Base-by-base conservation (phyloP, 805 yeast genomes). In the Vanderwaltozyma tropicalis region DNA sequence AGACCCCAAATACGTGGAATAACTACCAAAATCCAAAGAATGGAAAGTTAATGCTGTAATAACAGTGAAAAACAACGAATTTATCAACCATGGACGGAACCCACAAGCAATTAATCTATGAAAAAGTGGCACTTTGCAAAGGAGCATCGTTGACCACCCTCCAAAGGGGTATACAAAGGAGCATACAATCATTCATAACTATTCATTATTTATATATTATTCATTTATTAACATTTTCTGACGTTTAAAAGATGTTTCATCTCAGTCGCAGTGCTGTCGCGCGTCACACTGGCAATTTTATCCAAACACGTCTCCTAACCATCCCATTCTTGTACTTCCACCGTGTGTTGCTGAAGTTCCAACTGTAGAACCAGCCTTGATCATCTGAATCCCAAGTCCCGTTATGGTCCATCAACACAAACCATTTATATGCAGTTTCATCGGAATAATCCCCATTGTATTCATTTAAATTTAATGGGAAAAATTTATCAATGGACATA, bases 341-440 rank as follows among this genome's bases (percentile, higher is more conserved):
- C 32, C 56, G 52, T 19, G 46, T 48, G 16, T 71, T 60, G 9
- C 62, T 55, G 42, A 78, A 71, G 18, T 67, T 46, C 59, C 72
- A 63, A 40, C 81, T 67, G 50, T 83, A 84, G 24, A 69, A 54
- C 94, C 94, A 83, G n/a, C 94, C 94, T 50, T 79, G 82, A 48
- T 81, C 88, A 55, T 83, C 94, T 16, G 75, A 80, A 50, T 81
- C 86, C 29, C 62, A 59, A 4, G 61, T 52, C 6, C 42, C 52
- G 17, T 44, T 41, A 30, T 60, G 58, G 34, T 64, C 56, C 89
- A 84, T 79, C 41, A 78, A 67, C 2, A 80, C 78, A 48, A 76
- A 78, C 94, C 94, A 83, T 38, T 67, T 63, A 12, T 66, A 29
- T 5, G 5, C 21, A 11, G 20, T 20, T 9, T 5, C 17, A 13